Base-by-base conservation (phyloP, 371 early-diverging fungal genomes). In the Cokeromyces recurvatus region DNA sequence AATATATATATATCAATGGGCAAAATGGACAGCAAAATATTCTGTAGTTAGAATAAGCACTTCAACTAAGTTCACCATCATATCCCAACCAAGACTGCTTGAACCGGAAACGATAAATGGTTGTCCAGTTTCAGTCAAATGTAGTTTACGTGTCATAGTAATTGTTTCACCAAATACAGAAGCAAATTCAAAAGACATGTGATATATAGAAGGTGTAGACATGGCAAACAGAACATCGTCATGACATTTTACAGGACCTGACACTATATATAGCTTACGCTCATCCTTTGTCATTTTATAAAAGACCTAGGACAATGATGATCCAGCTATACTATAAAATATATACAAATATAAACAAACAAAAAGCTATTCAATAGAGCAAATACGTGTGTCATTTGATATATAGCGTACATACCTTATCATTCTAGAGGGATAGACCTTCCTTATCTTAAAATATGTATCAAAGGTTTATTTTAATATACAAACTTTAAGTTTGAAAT, bases 71-170 rank as follows among this genome's bases (percentile, higher is more conserved):
- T 97, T 97, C 39, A 86, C 82, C 44, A 87, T 84, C 78, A 89
- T 85, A 68, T 95, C 96, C 95, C 97, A 95, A 19, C 92, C 93
- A 34, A 94, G 74, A 15, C 89, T 92, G 23, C 96, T 94, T 5
- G 93, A 92, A 37, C 95, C 97, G 27, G 94, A 81, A 34, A 94
- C 73, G 59, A 97, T 77, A 67, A 95, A 91, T 14, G 97, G 96
- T 65, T 97, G 96, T 8, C 83, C 94, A 14, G 69, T 71, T 46
- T 83, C 78, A 16, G 91, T 88, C 38, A 81, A 71, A 38, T 94
- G 79, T 12, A 92, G 83, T 52, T 85, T 65, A 46, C 94, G 82
- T 32, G 89, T 68, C 63, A 88, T 78, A 62, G 90, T 90, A 46
- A 97, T 77, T 11, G 83, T 61, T 45, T 85, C 85, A 38, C 96